Evolutionary conservation across 2,329 filamentous ascomycete species (phyloP).

Genomic region (Penicillium corylophilum): DNA sequence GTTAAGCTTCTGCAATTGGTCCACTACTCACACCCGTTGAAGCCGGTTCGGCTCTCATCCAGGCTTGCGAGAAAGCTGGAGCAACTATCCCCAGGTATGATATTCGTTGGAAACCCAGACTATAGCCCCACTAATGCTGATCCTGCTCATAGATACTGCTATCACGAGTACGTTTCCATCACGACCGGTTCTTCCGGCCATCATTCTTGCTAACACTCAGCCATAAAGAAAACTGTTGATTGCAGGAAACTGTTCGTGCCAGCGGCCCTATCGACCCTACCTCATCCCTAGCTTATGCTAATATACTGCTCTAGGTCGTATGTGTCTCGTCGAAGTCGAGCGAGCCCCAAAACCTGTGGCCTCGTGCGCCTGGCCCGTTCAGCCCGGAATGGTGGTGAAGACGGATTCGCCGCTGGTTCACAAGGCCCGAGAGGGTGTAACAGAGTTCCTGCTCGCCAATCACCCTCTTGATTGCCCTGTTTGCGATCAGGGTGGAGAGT

Average conservation of each 20-base stretch:
- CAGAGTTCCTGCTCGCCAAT: constrained; percentile 97
- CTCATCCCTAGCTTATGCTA: neutral
- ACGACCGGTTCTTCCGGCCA: constrained; percentile 6
- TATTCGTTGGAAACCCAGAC: neutral
- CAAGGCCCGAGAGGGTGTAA: constrained; percentile 97
- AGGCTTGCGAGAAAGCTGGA: constrained; percentile 98
- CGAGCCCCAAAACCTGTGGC: constrained; percentile 93
- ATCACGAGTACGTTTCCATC: constrained; percentile 75
- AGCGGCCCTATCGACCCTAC: neutral
- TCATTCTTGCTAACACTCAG: constrained; percentile 25
- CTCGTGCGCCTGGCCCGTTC: constrained; percentile 97
- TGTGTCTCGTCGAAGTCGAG: constrained; percentile 99
- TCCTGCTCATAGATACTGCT: constrained; percentile 73
- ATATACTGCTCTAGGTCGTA: constrained; percentile 57
- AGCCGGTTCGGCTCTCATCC: constrained; percentile 96
- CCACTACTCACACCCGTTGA: constrained; percentile 31
- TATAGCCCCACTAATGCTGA: constrained; percentile 32
- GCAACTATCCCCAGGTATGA: constrained; percentile 77
- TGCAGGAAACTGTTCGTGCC: constrained; percentile 78
- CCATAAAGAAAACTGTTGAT: constrained; percentile 84
- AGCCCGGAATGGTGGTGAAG: constrained; percentile 98
- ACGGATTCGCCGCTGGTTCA: constrained; percentile 94
- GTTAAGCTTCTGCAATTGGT: constrained; percentile 2
- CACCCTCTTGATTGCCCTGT: constrained; percentile 95
- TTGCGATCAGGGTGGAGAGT: constrained; percentile 98